phyloP scores from a whole-genome alignment of 805 yeast species.

The Nakazawaea wyomingensis region DNA sequence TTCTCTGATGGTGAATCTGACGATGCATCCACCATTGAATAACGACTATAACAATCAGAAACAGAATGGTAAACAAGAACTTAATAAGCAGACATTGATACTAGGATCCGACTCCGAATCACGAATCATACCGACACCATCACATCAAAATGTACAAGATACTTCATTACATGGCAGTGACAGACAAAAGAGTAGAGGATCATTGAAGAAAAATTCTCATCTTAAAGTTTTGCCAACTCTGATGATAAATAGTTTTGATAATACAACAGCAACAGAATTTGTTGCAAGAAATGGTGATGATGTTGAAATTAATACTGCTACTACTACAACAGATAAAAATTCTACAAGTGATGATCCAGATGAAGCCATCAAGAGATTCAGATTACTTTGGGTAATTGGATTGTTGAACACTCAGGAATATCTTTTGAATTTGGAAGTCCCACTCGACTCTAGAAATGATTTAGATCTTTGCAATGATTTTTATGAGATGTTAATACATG shows the following conservation, averaged over 20 bases:
- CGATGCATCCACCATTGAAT: not conserved
- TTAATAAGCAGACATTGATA: not conserved
- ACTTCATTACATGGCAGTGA: not conserved
- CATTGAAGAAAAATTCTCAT: not conserved
- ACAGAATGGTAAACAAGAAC: not conserved
- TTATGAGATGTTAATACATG: not conserved
- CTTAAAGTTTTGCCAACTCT: no score
- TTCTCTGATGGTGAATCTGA: not conserved
- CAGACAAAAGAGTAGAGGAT: not conserved
- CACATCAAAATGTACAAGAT: not conserved
- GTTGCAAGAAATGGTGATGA: no score
- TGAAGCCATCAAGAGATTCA: not conserved
- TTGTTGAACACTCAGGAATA: slow-evolving; percentile 6
- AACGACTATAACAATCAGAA: not conserved
- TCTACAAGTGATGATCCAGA: no score
- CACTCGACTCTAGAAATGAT: not conserved
- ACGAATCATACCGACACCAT: not conserved
- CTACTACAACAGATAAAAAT: no score
- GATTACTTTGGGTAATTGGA: slow-evolving; percentile 3
- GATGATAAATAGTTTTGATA: no score
- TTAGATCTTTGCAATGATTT: not conserved
- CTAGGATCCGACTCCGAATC: not conserved
- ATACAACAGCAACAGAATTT: no score
- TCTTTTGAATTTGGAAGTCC: slow-evolving; percentile 3
- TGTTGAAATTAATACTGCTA: no score